Evolutionary conservation across 768 basidiomycete species (phyloP).

Genomic region (Sistotremastrum niveocremeum): DNA sequence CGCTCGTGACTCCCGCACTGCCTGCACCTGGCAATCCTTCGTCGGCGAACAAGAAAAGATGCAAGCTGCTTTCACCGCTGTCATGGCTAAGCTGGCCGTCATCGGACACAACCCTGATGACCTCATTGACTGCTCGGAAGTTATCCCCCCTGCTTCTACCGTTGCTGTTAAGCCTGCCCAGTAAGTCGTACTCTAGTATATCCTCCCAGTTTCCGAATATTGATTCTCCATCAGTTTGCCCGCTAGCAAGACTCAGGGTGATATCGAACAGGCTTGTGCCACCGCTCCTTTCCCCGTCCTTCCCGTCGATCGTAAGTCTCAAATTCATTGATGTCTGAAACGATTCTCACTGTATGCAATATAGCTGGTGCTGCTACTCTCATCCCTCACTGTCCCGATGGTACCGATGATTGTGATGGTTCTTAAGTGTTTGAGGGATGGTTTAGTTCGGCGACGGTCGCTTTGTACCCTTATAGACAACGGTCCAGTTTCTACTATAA

Average conservation of each 20-base stretch:
- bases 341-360: no score
- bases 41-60: slow-evolving; percentile 22
- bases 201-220: no score
- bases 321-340: no score
- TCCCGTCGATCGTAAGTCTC: slow-evolving; percentile 4
- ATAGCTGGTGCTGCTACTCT: no score
- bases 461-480: no score
- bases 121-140: slow-evolving; percentile 31
- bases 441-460: no score
- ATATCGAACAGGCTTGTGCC: slow-evolving; percentile 17
- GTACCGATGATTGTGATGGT: no score
- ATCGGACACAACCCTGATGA: slow-evolving; percentile 25
- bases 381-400: no score
- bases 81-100: slow-evolving; percentile 30
- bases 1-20: slow-evolving; percentile 27
- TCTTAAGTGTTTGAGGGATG: no score
- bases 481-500: no score
- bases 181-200: not conserved
- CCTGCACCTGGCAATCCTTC: slow-evolving; percentile 34
- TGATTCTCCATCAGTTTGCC: slow-evolving; percentile 11
- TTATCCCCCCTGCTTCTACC: slow-evolving; percentile 19
- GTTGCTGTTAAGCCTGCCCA: not conserved
- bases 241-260: slow-evolving; percentile 16
- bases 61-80: slow-evolving; percentile 23
- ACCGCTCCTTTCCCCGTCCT: slow-evolving; percentile 16